These are phyloP conservation scores for Yamadazyma mexicana DNA, from an alignment of 1,139 yeast genomes.

Conservation along the genomic window DNA sequence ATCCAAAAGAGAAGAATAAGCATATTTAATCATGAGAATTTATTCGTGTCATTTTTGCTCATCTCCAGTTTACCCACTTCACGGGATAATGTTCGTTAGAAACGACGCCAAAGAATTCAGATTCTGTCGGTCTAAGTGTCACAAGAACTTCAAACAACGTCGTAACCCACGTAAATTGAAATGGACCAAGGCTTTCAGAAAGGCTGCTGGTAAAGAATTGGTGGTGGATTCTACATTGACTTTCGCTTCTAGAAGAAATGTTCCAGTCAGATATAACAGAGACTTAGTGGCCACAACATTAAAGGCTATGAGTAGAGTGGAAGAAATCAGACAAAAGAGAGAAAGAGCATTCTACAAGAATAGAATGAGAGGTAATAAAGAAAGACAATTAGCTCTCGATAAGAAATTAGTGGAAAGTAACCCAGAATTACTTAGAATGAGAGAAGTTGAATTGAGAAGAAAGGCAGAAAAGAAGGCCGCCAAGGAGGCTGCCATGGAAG, in stretches of 20 bases:
- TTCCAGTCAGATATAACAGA: conserved; percentile 96
- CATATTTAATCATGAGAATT: conserved; percentile 63
- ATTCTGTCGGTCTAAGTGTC: conserved; percentile 98
- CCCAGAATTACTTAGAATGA: conserved; percentile 85
- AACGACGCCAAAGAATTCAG: conserved; percentile 97
- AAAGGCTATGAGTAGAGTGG: conserved; percentile 93
- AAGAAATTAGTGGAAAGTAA: conserved; percentile 83
- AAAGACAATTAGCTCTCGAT: conserved; percentile 80
- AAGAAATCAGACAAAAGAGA: conserved; percentile 93
- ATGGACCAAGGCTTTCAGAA: conserved; percentile 99
- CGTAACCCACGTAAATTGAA: conserved; percentile 97
- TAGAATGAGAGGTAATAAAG: conserved; percentile 98
- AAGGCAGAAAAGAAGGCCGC: conserved; percentile 71
- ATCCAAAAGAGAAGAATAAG: not conserved
- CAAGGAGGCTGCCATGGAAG: conserved; percentile 52
- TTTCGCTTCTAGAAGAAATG: conserved; percentile 95
- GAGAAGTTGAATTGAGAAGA: conserved; percentile 89
- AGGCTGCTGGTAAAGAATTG: conserved; percentile 98
- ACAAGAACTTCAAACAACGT: conserved; percentile 95
- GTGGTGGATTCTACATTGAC: conserved; percentile 96
- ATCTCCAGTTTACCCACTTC: conserved; percentile 95
- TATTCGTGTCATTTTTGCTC: conserved; percentile 96
- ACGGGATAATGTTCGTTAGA: conserved; percentile 97
- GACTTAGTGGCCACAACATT: conserved; percentile 92
- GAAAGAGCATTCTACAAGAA: conserved; percentile 98